Evolutionary conservation across 2,329 filamentous ascomycete genomes (phyloP), one percentile per base, ranked within the genome.

Genomic region (Camptophora hylomeconis): DNA sequence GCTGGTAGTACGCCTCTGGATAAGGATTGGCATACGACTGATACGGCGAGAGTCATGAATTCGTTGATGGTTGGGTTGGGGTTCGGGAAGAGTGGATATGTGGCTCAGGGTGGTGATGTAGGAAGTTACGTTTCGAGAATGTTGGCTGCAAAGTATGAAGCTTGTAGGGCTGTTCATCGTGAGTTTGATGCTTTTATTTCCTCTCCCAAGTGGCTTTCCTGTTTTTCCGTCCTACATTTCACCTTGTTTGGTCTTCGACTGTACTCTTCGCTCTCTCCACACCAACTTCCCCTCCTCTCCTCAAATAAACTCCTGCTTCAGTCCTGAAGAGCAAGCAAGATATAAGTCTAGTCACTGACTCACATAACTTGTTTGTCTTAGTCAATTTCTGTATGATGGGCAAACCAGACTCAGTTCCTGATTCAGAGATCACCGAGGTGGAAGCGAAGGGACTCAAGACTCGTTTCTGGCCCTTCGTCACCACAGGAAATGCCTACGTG

Each of bases 51-150:
- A 2, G 45, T 67, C 6, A 51, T 72, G 30, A 55, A 72, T 45
- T 53, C 59, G 13, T 39, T 73, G 2, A 66, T 74, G 58, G 35
- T 62, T 2, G 53, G 53, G 0, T 54, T 74, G 3, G 70, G 69
- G 0, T 69, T 73, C 25, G 54, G 51, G 0, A 36, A 38, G 1
- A 11, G 10, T 20, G 62, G 61, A 2, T 74, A 74, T 37, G 45
- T 70, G 5, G 56, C 57, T 0, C 68, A 73, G 44, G 70, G 70
- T 7, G 70, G 70, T 3, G 70, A 75, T 39, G 51, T 74, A 2
- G 65, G 67, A 2, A 57, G 54, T 23, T 47, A 54, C 15, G 32
- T 70, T 4, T 49, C 57, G 0, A 48, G 64, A 8, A 37, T 56
- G 1, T 44, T 72, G 24, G 58, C 56, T 3, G 51, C 48, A 0